Base-by-base conservation (phyloP, 2,329 filamentous ascomycete species). In the Aspergillus sp. region DNA sequence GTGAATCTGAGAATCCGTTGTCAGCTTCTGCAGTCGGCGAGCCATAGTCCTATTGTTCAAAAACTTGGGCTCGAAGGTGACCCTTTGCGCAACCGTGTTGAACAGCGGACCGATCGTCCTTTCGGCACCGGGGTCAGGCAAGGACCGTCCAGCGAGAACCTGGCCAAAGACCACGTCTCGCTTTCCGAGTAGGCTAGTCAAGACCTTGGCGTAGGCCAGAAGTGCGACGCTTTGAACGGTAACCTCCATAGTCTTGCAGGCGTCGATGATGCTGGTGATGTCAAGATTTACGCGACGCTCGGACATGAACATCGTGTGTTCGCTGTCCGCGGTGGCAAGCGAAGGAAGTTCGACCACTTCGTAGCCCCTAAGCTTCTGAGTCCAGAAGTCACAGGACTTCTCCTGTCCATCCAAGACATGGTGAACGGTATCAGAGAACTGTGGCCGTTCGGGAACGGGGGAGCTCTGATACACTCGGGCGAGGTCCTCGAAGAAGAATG, bases 401-500 rank as follows among this genome's bases (percentile, higher is more conserved):
- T 68, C 71, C 4, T 73, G 67, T 0, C 68, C 63, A 2, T 67
- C 60, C 0, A 80, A 49, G 1, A 82, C 71, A 1, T 72, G 60
- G 9, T 74, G 68, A 1, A 91, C 67, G n/a, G 81, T 75, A 1
- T 68, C 54, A n/a, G 76, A 54, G 46, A 62, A 62, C 4, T 56
- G 52, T 3, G 57, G 55, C 38, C 59, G 46, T 10, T 50, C 19
- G 3, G 35, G 10, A 6, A 44, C 45, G 27, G 29, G 4, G 27
- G 41, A n/a, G 2, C 69, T 68, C 3, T 71, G 43, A 52, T 93
- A 94, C 1, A 83, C 80, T 7, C 65, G 68, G 5, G 74, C 65
- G 0, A 94, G 75, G 55, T 90, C 81, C 32, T 76, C 70, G 51
- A 90, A 86, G 2, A 94, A 64, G n/a, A 91, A 69, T 2, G 74